Base-by-base conservation (phyloP, 176 grass and related monocot genomes). In the Pharus latifolius region DNA sequence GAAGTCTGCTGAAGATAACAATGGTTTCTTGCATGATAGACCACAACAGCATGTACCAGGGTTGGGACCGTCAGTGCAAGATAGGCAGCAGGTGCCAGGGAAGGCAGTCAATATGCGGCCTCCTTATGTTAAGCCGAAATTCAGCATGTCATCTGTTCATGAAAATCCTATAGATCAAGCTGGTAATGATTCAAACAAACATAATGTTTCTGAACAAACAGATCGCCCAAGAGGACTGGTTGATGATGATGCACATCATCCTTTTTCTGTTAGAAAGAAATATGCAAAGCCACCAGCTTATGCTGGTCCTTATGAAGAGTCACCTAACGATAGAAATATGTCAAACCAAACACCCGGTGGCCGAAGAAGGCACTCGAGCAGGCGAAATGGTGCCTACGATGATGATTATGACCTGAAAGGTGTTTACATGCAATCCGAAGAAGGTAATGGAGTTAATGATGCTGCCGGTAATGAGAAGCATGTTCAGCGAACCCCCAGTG, bases 71-170 rank as follows among this genome's bases (percentile, higher is more conserved):
- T 31, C 10, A 25, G 53, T 42, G 47, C 70, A 67, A 64, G 73
- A 79, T 57, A 88, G 62, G 51, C 75, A 74, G 24, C 75, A 76
- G 45, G 33, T 80, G 38, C 42, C 33, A 78, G 84, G 75, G 72
- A 75, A 41, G 66, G 23, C 35, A 28, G 22, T 65, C 16, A 88
- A 91, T 46, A 80, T 81, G 84, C 78, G 30, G 8, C 87, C 84
- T 22, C 90, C 96, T 54, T 99, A 99, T 86, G 82, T 99, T 25
- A 91, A 88, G 68, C 41, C 79, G 63, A 79, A 49, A 46, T 69
- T 69, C 1, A 20, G 43, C 23, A 29, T 22, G 18, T 49, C 23
- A 46, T 13, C 40, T n/a, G 53, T 19, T 1, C 40, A 78, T 7
- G 72, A 40, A 29, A 69, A 70, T 32, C 24, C 61, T 48, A 56